Conservation (phyloP, 352 stramenopile genomes). For the Phytophthora meadii region DNA sequence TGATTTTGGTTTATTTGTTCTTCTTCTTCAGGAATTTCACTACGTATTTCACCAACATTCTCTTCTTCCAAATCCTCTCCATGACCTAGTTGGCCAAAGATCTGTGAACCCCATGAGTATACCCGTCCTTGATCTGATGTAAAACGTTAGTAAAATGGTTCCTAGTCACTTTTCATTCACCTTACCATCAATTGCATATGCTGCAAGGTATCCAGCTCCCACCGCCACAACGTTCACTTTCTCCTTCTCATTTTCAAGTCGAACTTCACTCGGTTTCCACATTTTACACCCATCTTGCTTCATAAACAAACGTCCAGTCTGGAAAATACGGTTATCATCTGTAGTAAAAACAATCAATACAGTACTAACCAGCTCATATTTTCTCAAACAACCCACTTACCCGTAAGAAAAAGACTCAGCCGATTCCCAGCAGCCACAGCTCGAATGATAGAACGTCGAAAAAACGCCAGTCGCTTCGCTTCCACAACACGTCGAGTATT, state of each 20-base stretch:
- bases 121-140: constrained; percentile 44
- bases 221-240: constrained; percentile 42
- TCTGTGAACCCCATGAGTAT: constrained; percentile 65
- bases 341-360: constrained; percentile 6
- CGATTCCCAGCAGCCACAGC: constrained; percentile 59
- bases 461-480: constrained; percentile 47
- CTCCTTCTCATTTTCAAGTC: constrained; percentile 13
- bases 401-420: constrained; percentile 69
- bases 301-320: constrained; percentile 60
- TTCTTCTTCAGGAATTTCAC: constrained; percentile 1
- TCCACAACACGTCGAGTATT: constrained; percentile 29
- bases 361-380: neutral
- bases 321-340: constrained; percentile 49
- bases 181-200: constrained; percentile 65
- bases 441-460: constrained; percentile 45
- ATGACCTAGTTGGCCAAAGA: constrained; percentile 68
- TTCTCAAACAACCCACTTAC: constrained; percentile 15
- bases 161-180: neutral
- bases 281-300: constrained; percentile 64
- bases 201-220: constrained; percentile 58
- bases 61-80: constrained; percentile 31
- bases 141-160: no score
- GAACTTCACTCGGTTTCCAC: constrained; percentile 53
- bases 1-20: constrained; percentile 9
- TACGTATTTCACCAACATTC: neutral